These are phyloP conservation scores for Trametes villosa DNA, from an alignment of 768 basidiomycete species.

Conservation along the genomic window DNA sequence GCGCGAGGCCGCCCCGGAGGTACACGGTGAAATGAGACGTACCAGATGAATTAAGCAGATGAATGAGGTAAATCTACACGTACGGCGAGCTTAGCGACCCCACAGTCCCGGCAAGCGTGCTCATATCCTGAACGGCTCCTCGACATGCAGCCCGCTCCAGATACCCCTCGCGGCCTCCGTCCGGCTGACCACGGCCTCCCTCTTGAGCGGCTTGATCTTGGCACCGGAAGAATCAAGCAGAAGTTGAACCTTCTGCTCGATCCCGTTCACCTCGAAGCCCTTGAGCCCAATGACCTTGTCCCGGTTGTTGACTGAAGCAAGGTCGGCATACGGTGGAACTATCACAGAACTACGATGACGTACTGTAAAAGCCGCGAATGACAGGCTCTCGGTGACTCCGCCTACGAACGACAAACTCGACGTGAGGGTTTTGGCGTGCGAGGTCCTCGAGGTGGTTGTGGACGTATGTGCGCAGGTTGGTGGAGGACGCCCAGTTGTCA, in stretches of 20 bases:
- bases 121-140: conserved; percentile 63
- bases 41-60: conserved; percentile 14
- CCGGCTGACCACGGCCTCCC: conserved; percentile 71
- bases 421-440: conserved; percentile 76
- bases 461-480: conserved; percentile 72
- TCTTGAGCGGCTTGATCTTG: conserved; percentile 81
- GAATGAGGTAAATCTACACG: conserved; percentile 23
- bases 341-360: conserved; percentile 4
- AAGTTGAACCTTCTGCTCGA: conserved; percentile 79
- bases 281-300: conserved; percentile 89
- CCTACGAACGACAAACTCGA: conserved; percentile 83
- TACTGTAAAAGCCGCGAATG: conserved; percentile 73
- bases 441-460: conserved; percentile 62
- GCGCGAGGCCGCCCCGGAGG: conserved; percentile 6
- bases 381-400: conserved; percentile 78
- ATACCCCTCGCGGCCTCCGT: conserved; percentile 85
- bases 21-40: conserved; percentile 3
- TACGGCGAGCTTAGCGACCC: conserved; percentile 7
- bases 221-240: conserved; percentile 87
- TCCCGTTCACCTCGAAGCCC: conserved; percentile 70
- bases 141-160: conserved; percentile 88
- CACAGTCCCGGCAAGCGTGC: background rate
- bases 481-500: conserved; percentile 79
- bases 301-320: conserved; percentile 87
- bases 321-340: background rate